Conservation (phyloP, 2,329 filamentous ascomycete genomes). For the Diplodia scrobiculata region DNA sequence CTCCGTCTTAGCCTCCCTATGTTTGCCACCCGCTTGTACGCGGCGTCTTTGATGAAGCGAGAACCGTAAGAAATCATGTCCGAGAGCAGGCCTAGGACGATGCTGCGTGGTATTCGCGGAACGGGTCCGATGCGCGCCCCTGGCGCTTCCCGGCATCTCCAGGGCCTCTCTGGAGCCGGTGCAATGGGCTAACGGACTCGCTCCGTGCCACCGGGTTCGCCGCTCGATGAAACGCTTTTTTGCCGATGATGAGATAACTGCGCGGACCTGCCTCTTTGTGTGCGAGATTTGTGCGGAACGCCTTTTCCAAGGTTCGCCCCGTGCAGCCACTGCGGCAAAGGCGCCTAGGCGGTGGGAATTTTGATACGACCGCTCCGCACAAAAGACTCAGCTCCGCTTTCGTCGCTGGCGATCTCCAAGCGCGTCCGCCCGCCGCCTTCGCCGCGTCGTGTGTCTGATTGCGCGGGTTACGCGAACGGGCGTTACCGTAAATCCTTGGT, state of each 20-base stretch:
- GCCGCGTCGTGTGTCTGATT: background rate
- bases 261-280: slow-evolving; percentile 1
- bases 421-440: background rate
- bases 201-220: background rate
- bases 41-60: background rate
- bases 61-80: slow-evolving; percentile 5
- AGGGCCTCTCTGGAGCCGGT: slow-evolving; percentile 3
- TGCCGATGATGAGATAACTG: background rate
- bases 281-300: slow-evolving; percentile 22
- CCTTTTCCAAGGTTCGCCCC: background rate
- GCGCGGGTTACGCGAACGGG: background rate
- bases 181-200: slow-evolving; percentile 9
- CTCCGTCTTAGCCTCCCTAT: background rate
- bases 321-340: background rate
- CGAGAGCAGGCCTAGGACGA: background rate
- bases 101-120: slow-evolving; percentile 5
- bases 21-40: slow-evolving; percentile 13
- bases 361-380: slow-evolving; percentile 26
- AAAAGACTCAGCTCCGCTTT: slow-evolving; percentile 20
- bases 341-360: background rate
- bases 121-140: background rate
- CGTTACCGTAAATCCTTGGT: background rate
- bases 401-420: slow-evolving; percentile 8
- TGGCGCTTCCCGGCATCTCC: slow-evolving; percentile 11
- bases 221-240: background rate